Evolutionary conservation across 2,329 filamentous ascomycete species (phyloP).

Genomic region (Phyllosticta citriasiana): DNA sequence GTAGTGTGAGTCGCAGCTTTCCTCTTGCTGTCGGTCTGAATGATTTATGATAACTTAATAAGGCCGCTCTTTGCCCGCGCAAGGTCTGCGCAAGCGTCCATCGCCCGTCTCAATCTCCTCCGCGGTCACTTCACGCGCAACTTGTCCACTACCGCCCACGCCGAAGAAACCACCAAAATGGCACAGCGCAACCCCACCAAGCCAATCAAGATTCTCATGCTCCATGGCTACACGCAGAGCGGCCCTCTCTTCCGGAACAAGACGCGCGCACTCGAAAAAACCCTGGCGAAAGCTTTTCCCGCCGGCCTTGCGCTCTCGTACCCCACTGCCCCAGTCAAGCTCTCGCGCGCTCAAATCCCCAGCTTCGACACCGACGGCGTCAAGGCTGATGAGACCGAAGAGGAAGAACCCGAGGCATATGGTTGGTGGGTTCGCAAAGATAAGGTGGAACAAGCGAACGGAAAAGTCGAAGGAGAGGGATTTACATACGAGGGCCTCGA

Average conservation of each 20-base stretch:
- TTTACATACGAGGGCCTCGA: conserved; percentile 57
- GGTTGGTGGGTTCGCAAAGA: conserved; percentile 74
- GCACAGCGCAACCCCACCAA: conserved; percentile 20
- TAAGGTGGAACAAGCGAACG: conserved; percentile 22
- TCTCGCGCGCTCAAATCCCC: conserved; percentile 38
- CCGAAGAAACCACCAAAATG: conserved; percentile 18
- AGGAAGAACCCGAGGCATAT: conserved; percentile 56
- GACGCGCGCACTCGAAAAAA: conserved; percentile 76
- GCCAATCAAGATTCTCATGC: conserved; percentile 39
- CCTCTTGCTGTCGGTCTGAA: neutral
- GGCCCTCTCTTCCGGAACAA: conserved; percentile 77
- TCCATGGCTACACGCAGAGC: conserved; percentile 78
- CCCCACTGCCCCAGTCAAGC: conserved; percentile 35
- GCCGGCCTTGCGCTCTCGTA: conserved; percentile 38
- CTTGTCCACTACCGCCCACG: conserved; percentile 9
- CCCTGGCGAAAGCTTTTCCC: conserved; percentile 63
- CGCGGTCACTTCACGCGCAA: neutral
- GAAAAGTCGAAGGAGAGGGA: conserved; percentile 33
- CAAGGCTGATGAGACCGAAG: conserved; percentile 20
- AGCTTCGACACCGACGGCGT: conserved; percentile 14
- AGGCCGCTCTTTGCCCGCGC: neutral
- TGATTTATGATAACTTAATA: neutral
- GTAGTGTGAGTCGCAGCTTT: neutral
- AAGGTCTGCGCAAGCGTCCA: neutral
- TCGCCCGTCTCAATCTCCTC: neutral